Conservation (phyloP, 306 rosid genomes). For the Vigna nakashimae region DNA sequence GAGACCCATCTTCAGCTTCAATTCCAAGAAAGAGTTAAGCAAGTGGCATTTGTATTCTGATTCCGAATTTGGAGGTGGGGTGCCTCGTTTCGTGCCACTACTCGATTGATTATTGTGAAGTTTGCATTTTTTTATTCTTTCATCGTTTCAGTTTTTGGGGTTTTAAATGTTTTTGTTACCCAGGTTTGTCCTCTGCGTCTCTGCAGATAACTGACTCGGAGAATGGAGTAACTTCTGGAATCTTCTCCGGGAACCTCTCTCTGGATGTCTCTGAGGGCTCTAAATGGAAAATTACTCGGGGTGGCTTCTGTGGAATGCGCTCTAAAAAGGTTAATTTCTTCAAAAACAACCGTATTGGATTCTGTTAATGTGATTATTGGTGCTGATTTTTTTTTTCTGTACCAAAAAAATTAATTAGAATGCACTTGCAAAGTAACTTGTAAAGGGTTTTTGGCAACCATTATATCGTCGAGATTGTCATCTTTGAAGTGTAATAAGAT, state of each 20-base stretch:
- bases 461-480: not conserved
- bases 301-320: constrained; percentile 97
- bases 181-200: constrained; percentile 91
- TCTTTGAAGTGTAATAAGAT: not conserved
- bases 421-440: not conserved
- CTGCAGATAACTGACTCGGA: constrained; percentile 79
- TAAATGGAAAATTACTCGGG: constrained; percentile 70
- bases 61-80: constrained; percentile 85
- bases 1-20: constrained; percentile 78
- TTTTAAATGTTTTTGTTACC: constrained; percentile 34
- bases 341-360: not conserved
- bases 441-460: not conserved
- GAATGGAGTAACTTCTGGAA: constrained; percentile 62
- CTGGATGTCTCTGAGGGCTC: constrained; percentile 67
- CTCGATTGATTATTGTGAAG: not conserved
- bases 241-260: constrained; percentile 88
- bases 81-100: not conserved
- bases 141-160: constrained; percentile 1
- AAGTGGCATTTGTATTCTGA: constrained; percentile 96
- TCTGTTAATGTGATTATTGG: constrained; percentile 11
- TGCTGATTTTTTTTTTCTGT: not conserved
- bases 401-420: not conserved
- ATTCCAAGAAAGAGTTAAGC: constrained; percentile 76
- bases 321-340: constrained; percentile 73
- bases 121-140: constrained; percentile 11